Evolutionary conservation across 2,329 filamentous ascomycete species (phyloP).

Genomic region (Aspergillus awamori): DNA sequence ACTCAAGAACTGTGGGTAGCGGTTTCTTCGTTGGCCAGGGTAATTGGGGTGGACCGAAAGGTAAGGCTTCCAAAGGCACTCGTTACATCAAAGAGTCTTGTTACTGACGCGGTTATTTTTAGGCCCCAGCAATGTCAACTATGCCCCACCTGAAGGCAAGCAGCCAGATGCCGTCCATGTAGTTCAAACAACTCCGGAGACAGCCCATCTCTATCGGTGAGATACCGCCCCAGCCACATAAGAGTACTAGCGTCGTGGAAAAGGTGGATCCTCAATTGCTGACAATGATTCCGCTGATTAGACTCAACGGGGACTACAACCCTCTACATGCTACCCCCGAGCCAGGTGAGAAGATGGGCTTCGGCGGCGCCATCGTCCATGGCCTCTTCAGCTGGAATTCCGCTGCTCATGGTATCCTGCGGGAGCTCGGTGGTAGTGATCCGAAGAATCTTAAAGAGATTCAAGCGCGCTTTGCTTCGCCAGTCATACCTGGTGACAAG

Average conservation of each 20-base stretch:
- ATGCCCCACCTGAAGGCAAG: conserved; percentile 72
- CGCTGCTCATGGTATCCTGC: conserved; percentile 71
- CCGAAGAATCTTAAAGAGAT: conserved; percentile 84
- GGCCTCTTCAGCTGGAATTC: conserved; percentile 87
- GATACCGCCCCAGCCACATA: conserved; percentile 11
- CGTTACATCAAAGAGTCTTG: not conserved
- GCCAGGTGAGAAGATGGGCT: conserved; percentile 86
- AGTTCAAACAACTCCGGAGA: conserved; percentile 71
- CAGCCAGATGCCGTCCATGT: conserved; percentile 70
- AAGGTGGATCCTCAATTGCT: not conserved
- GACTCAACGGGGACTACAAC: conserved; percentile 93
- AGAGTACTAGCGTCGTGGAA: not conserved
- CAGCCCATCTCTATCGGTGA: conserved; percentile 72
- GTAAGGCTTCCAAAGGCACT: conserved; percentile 43
- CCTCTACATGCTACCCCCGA: conserved; percentile 86
- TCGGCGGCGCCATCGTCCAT: conserved; percentile 85
- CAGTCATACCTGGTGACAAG: conserved; percentile 81
- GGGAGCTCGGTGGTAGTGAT: conserved; percentile 73
- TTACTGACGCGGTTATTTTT: conserved; percentile 2
- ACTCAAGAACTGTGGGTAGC: conserved; percentile 68
- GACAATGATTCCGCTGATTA: conserved; percentile 33
- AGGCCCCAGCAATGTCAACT: conserved; percentile 72
- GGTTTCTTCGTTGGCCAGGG: conserved; percentile 80
- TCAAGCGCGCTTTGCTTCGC: conserved; percentile 83
- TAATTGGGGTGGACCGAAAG: conserved; percentile 89